A percentile compares a stretch with the other conserved stretches of the same genome.
These are phyloP conservation scores for barley (Hordeum vulgare) DNA, from an alignment of 176 grass and related monocot species.

Conservation along the genomic window MorexV3_pseudomolecules_assembly NC_058522.1:576750225-576750724, in stretches of 20 bases:
- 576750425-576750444: not conserved
- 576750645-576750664: not conserved
- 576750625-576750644: not conserved
- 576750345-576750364: conserved; percentile 65
- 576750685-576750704: too few species aligned
- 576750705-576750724: too few species aligned
- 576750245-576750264: too few species aligned
- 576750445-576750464: not conserved
- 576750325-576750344: conserved; percentile 25
- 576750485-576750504: not conserved
- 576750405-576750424: not conserved
- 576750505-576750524: not conserved
- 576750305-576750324: too few species aligned
- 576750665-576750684: too few species aligned
- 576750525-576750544: not conserved
- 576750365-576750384: conserved; percentile 55
- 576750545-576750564: not conserved
- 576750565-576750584: not conserved
- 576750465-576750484: not conserved
- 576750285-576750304: too few species aligned
- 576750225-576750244: too few species aligned
- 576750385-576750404: not conserved
- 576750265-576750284: too few species aligned
- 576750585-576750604: not conserved
- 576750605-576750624: not conserved